Conservation (phyloP, 768 basidiomycete species). For the Mycena metata region DNA sequence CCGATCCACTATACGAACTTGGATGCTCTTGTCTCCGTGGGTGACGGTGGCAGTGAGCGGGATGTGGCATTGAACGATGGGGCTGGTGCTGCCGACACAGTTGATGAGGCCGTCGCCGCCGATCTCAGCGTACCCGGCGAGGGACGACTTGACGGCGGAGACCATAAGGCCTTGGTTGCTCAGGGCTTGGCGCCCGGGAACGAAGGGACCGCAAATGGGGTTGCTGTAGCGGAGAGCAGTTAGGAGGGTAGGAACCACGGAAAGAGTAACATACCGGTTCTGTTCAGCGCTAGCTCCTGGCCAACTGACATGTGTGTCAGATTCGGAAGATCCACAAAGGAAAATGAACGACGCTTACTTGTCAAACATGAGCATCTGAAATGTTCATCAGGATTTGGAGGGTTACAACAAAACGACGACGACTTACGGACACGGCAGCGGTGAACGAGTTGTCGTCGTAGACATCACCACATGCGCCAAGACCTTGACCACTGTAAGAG, state of each 20-base stretch:
- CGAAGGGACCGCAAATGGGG: slow-evolving; percentile 49
- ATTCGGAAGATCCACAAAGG: too few species aligned
- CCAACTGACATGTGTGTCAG: slow-evolving; percentile 10
- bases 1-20: slow-evolving; percentile 62
- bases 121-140: slow-evolving; percentile 38
- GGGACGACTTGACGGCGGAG: slow-evolving; percentile 39
- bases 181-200: slow-evolving; percentile 43
- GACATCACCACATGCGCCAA: slow-evolving; percentile 48
- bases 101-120: slow-evolving; percentile 48
- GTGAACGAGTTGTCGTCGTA: slow-evolving; percentile 49
- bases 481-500: slow-evolving; percentile 44
- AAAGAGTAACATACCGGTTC: slow-evolving; percentile 41
- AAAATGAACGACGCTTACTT: not conserved
- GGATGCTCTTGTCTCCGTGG: slow-evolving; percentile 50
- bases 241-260: not conserved
- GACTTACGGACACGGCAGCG: slow-evolving; percentile 43
- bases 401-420: too few species aligned
- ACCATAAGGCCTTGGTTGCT: slow-evolving; percentile 39
- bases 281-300: slow-evolving; percentile 43
- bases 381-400: not conserved
- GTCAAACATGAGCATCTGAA: slow-evolving; percentile 41
- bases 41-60: slow-evolving; percentile 44
- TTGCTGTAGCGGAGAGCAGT: slow-evolving; percentile 33
- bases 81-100: slow-evolving; percentile 16
- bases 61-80: slow-evolving; percentile 33